A percentile compares a stretch with the other conserved stretches of the same genome.
Evolutionary conservation across 2,329 filamentous ascomycete genomes (phyloP).

Genomic region (Beauveria varroae): DNA sequence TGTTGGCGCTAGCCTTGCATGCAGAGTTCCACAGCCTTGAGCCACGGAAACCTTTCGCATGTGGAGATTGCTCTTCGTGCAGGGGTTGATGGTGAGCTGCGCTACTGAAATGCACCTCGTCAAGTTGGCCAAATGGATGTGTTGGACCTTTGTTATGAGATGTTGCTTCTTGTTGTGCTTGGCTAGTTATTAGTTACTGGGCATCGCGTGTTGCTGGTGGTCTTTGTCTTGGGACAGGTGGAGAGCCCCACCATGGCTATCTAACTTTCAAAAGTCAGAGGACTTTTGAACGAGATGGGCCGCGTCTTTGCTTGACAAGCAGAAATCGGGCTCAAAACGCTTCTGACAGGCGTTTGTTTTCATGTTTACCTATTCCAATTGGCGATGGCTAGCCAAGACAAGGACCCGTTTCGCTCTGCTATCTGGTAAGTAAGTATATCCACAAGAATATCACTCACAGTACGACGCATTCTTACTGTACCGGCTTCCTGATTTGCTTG

Average conservation of each 20-base stretch:
- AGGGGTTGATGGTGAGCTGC: slow-evolving; percentile 4
- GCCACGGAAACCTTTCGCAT: not conserved
- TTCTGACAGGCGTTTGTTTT: not conserved
- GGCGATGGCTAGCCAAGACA: not conserved
- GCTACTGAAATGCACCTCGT: slow-evolving; percentile 8
- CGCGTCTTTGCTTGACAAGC: not conserved
- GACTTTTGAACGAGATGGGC: not conserved
- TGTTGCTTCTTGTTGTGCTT: not conserved
- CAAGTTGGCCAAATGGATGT: not conserved
- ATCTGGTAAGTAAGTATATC: not conserved
- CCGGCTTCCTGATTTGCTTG: not conserved
- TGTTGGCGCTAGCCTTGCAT: not conserved
- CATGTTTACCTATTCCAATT: not conserved
- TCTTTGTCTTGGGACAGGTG: not conserved
- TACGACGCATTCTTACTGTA: not conserved
- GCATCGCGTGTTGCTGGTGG: not conserved
- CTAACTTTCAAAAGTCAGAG: not conserved
- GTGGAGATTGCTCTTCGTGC: not conserved
- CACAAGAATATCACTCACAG: not conserved
- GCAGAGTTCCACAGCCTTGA: not conserved
- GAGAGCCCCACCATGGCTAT: not conserved
- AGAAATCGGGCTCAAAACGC: not conserved
- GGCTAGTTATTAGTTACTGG: not conserved
- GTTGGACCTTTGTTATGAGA: not conserved
- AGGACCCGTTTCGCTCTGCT: not conserved